Percentiles rank a stretch among this genome's conserved stretches.
phyloP scores from a whole-genome alignment of 176 grass and related monocot species.

The Avena sativa region DNA sequence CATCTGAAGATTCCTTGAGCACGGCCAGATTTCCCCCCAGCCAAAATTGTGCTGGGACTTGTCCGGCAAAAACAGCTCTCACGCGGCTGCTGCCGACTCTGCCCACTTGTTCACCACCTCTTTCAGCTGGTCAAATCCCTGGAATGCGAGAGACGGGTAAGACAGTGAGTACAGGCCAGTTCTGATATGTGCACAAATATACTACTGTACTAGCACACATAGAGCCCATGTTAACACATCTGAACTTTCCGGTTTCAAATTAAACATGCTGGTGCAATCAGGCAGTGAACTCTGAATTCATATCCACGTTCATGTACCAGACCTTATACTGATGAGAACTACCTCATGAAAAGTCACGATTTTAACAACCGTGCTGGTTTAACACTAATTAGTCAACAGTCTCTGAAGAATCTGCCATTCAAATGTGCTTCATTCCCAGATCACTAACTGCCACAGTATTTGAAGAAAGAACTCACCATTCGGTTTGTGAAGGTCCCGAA shows the following conservation, averaged over 20 bases:
- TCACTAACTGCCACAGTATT: background rate
- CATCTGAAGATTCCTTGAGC: background rate
- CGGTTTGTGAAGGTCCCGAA: constrained; percentile 82
- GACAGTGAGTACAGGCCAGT: background rate
- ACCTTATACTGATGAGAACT: background rate
- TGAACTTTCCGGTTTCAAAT: too few relatives aligned
- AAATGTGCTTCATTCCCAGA: background rate
- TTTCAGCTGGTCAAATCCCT: constrained; percentile 94
- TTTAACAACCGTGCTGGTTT: background rate
- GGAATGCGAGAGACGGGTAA: constrained; percentile 12
- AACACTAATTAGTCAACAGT: too few relatives aligned
- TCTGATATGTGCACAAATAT: too few relatives aligned
- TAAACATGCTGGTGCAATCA: background rate
- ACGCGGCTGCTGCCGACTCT: constrained; percentile 48
- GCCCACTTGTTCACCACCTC: constrained; percentile 72
- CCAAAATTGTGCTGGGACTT: constrained; percentile 27
- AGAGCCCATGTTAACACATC: too few relatives aligned
- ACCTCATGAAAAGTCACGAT: background rate
- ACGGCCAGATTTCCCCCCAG: background rate
- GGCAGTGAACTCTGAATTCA: background rate
- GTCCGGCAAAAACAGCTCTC: background rate
- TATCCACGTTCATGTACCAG: background rate
- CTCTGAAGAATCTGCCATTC: too few relatives aligned
- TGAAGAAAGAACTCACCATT: constrained; percentile 54
- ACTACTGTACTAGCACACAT: too few relatives aligned